A percentile compares a stretch with the other conserved stretches of the same genome.
Conservation (phyloP, 345 rosid genomes). For the Gynandropsis gynandra region DNA sequence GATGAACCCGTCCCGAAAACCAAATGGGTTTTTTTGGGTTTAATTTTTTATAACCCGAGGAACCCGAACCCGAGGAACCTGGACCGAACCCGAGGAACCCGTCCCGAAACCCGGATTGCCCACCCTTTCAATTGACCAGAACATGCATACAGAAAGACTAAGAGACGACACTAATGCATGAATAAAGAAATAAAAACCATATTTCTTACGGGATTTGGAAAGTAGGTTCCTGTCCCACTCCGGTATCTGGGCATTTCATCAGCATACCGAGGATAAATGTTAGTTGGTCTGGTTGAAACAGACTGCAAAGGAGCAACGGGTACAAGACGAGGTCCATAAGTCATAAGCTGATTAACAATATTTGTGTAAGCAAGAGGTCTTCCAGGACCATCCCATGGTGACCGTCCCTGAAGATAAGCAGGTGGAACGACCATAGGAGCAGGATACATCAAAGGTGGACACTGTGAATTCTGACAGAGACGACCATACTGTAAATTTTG, state of each 20-base stretch:
- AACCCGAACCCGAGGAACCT: too few species aligned
- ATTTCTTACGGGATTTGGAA: slow-evolving; percentile 89
- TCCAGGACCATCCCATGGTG: slow-evolving; percentile 87
- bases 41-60: too few species aligned
- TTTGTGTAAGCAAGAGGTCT: slow-evolving; percentile 59
- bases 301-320: slow-evolving; percentile 70
- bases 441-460: slow-evolving; percentile 41
- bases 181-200: slow-evolving; percentile 4
- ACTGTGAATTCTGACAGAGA: slow-evolving; percentile 55
- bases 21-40: too few species aligned
- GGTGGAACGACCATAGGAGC: slow-evolving; percentile 65
- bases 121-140: background rate
- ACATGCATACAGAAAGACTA: slow-evolving; percentile 16
- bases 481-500: slow-evolving; percentile 82
- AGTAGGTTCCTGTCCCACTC: slow-evolving; percentile 89
- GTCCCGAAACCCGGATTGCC: too few species aligned
- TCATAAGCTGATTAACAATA: slow-evolving; percentile 47
- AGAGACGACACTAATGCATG: background rate
- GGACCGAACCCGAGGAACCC: too few species aligned
- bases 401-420: slow-evolving; percentile 53
- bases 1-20: too few species aligned
- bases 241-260: slow-evolving; percentile 91
- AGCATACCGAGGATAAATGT: slow-evolving; percentile 49
- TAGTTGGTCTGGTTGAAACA: slow-evolving; percentile 53
- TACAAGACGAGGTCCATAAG: slow-evolving; percentile 53